Evolutionary conservation across 768 basidiomycete genomes (phyloP).

Genomic region (Polyporus arcularius): DNA sequence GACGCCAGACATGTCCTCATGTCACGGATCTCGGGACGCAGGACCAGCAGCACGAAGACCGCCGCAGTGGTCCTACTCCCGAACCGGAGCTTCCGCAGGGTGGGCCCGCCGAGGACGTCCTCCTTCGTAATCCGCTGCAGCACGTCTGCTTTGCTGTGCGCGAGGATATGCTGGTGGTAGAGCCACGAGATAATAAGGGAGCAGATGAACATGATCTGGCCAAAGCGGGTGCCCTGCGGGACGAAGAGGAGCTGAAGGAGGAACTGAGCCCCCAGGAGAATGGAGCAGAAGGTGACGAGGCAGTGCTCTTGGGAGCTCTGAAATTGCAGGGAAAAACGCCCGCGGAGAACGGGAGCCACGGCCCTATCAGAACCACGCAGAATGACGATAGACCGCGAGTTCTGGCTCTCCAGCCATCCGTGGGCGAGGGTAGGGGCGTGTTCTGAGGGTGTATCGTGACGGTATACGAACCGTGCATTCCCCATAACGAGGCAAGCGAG

Average conservation of each 20-base stretch:
- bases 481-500: slow-evolving; percentile 12
- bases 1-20: slow-evolving; percentile 4
- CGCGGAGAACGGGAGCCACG: slow-evolving; percentile 6
- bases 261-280: slow-evolving; percentile 13
- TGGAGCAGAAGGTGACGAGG: slow-evolving; percentile 2
- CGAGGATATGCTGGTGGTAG: slow-evolving; percentile 10
- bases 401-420: slow-evolving; percentile 2
- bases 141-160: slow-evolving; percentile 4
- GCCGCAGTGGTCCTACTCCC: slow-evolving; percentile 12
- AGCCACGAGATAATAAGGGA: slow-evolving; percentile 12
- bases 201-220: slow-evolving; percentile 15
- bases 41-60: slow-evolving; percentile 10
- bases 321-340: slow-evolving; percentile 3
- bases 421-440: slow-evolving; percentile 1
- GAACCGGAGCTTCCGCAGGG: slow-evolving; percentile 2
- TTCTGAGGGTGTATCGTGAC: slow-evolving; percentile 1
- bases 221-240: slow-evolving; percentile 14
- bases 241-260: slow-evolving; percentile 16
- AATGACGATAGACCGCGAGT: slow-evolving; percentile 1
- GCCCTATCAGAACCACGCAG: slow-evolving; percentile 8
- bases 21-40: slow-evolving; percentile 2
- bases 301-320: neutral
- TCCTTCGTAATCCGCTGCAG: slow-evolving; percentile 7
- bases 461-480: slow-evolving; percentile 1
- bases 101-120: slow-evolving; percentile 4